Conservation (phyloP, 768 basidiomycete species). For the Rhodocollybia butyracea region DNA sequence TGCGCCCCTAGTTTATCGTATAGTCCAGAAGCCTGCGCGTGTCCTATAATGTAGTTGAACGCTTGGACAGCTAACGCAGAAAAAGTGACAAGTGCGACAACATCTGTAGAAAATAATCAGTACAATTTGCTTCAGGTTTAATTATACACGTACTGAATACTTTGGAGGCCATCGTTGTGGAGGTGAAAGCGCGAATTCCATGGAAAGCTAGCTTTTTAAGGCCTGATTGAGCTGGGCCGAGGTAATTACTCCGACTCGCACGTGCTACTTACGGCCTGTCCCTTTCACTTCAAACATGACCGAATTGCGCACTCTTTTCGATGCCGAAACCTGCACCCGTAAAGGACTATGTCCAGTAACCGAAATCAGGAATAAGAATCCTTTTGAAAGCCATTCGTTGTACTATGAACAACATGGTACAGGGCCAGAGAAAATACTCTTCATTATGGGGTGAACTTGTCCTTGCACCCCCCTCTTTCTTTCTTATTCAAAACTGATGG, state of each 20-base stretch:
- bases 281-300: background rate
- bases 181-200: no score
- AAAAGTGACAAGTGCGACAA: constrained; percentile 37
- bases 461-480: background rate
- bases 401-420: constrained; percentile 79
- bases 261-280: no score
- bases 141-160: background rate
- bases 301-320: constrained; percentile 43
- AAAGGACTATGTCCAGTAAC: constrained; percentile 80
- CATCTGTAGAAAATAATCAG: background rate
- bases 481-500: background rate
- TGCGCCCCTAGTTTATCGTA: constrained; percentile 23
- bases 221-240: no score
- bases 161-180: no score
- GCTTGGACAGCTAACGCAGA: constrained; percentile 33
- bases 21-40: constrained; percentile 27
- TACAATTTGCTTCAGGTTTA: background rate
- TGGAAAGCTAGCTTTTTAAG: no score
- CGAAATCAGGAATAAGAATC: constrained; percentile 40
- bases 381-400: constrained; percentile 65
- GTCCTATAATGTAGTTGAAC: constrained; percentile 31
- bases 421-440: constrained; percentile 61
- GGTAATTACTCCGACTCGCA: no score
- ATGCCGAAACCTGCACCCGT: constrained; percentile 55
- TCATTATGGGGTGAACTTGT: constrained; percentile 66